A percentile compares a stretch with the other conserved stretches of the same genome.
Evolutionary conservation across 2,329 filamentous ascomycete species (phyloP).

Genomic region (Penicillium sp.): DNA sequence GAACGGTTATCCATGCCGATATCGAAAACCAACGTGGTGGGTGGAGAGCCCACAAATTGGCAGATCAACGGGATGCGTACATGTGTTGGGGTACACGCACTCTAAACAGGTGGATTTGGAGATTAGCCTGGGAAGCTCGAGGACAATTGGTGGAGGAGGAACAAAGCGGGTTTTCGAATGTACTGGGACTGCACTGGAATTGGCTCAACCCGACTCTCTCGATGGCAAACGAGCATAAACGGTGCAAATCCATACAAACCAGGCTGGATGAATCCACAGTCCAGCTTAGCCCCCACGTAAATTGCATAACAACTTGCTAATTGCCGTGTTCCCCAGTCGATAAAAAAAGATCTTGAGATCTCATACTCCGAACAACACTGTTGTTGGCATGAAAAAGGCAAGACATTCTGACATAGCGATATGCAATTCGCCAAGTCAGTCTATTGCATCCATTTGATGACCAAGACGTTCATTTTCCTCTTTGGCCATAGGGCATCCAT

Average conservation of each 20-base stretch:
- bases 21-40: background rate
- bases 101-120: constrained; percentile 17
- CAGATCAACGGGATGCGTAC: constrained; percentile 14
- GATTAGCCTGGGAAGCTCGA: constrained; percentile 13
- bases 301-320: constrained; percentile 16
- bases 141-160: background rate
- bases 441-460: background rate
- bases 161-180: constrained; percentile 3
- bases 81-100: constrained; percentile 17
- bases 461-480: background rate
- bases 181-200: constrained; percentile 9
- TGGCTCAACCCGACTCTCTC: constrained; percentile 9
- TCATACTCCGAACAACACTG: no score
- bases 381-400: constrained; percentile 1
- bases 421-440: background rate
- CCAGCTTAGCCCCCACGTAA: constrained; percentile 8
- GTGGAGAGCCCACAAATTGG: background rate
- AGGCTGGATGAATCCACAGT: no score
- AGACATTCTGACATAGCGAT: no score
- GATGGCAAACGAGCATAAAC: background rate
- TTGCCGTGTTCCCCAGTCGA: constrained; percentile 9
- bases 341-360: background rate
- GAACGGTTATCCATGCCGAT: background rate
- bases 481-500: background rate
- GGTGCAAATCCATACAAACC: no score